These are phyloP conservation scores for Chaetoceros muelleri DNA, from an alignment of 108 stramenopile genomes.

Conservation along the genomic window DNA sequence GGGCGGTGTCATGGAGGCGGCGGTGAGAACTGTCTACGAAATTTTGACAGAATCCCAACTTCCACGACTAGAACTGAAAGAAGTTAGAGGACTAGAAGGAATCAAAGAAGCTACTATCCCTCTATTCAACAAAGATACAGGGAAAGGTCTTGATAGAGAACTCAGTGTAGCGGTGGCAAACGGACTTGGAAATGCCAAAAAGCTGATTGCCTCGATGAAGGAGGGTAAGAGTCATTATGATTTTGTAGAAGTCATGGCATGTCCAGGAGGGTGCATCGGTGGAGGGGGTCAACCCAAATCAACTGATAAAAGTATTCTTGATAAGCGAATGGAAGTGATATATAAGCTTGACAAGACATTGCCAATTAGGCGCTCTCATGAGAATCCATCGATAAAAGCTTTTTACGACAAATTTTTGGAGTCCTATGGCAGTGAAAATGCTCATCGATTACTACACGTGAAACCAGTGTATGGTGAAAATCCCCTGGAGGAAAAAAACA, in stretches of 20 bases:
- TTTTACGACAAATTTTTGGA: slow-evolving; percentile 28
- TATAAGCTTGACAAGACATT: slow-evolving; percentile 20
- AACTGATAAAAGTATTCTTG: slow-evolving; percentile 26
- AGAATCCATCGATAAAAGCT: slow-evolving; percentile 24
- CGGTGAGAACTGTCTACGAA: slow-evolving; percentile 35
- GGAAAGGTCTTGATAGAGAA: slow-evolving; percentile 13
- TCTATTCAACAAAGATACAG: slow-evolving; percentile 11
- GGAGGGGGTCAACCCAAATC: slow-evolving; percentile 40
- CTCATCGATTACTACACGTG: slow-evolving; percentile 32
- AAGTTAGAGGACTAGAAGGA: slow-evolving; percentile 21
- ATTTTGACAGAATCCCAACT: slow-evolving; percentile 16
- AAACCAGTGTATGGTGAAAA: too few relatives aligned
- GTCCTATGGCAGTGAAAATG: slow-evolving; percentile 18
- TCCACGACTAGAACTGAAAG: slow-evolving; percentile 15
- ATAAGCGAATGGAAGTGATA: slow-evolving; percentile 25
- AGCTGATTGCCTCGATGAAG: slow-evolving; percentile 22
- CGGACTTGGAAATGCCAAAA: slow-evolving; percentile 28
- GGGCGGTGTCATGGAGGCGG: slow-evolving; percentile 54
- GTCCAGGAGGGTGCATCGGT: slow-evolving; percentile 42
- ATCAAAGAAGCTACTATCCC: slow-evolving; percentile 29
- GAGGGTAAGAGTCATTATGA: slow-evolving; percentile 20
- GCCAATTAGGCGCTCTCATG: slow-evolving; percentile 24
- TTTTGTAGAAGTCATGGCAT: slow-evolving; percentile 44
- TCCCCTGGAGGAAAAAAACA: too few relatives aligned
- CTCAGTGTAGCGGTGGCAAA: slow-evolving; percentile 26